Evolutionary conservation across 345 rosid species (phyloP), one percentile per base, ranked within the genome.

Genomic region (Lumnitzera racemosa): DNA sequence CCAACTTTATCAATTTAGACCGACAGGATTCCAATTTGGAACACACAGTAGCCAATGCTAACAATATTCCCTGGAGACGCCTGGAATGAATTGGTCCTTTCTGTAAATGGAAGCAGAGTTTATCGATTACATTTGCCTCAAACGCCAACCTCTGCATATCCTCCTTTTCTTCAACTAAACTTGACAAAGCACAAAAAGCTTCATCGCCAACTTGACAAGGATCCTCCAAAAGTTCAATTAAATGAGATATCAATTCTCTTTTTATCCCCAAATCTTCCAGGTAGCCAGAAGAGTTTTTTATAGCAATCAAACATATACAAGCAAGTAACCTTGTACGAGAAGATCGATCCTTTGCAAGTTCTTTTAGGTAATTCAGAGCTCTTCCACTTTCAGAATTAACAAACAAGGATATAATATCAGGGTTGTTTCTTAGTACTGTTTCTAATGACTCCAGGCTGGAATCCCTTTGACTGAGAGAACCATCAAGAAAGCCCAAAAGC

Each of bases 201-300:
- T 87, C 90, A 67, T 87, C 96, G 61, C 98, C 96, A 59, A 81
- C 84, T 71, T 81, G 96, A 68, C 89, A 80, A 67, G 81, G 78
- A 57, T 92, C 96, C 13, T 81, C 84, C 76, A 92, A 83, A 80
- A 92, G 96, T 79, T 89, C 94, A 67, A 92, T 85, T 56, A 92
- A 70, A 49, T 79, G 72, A 75, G 68, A 59, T 61, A 87, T 72
- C 67, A 92, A 67, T 62, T 80, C 81, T 12, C 66, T 77, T 59
- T 78, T 83, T 58, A 81, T 77, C 46, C 82, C 88, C 63, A 75
- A 50, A 68, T 82, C 87, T 74, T 85, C 58, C 61, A 87, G 63
- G 77, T 76, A 80, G 53, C 71, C 64, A 12, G 89, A 72, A 69
- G 88, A 62, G 54, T 87, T 85, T 61, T 87, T 76, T 71, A 89